Conservation (phyloP, 169 alveolate genomes). For the Cystoisospora suis region DNA sequence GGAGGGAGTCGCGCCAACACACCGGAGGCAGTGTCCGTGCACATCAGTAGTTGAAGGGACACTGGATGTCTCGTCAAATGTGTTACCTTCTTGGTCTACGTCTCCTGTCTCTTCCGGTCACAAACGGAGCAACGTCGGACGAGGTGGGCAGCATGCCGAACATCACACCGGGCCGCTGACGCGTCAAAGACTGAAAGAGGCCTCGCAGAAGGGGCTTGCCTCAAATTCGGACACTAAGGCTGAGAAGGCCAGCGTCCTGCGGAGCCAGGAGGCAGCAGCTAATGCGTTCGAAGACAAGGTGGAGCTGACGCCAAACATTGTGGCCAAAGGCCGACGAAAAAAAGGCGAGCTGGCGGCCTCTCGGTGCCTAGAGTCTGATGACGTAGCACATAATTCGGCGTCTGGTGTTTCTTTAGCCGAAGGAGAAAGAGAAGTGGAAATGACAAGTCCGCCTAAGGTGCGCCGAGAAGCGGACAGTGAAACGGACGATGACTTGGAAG, state of each 20-base stretch:
- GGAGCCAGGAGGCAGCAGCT: not conserved
- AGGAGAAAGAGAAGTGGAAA: slow-evolving; percentile 22
- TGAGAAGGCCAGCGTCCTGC: not conserved
- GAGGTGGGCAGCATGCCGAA: no score
- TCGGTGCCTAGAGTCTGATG: no score
- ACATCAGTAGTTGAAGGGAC: not conserved
- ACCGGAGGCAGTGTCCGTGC: not conserved
- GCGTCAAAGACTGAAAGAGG: no score
- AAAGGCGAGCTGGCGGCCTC: not conserved
- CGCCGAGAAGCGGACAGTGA: not conserved
- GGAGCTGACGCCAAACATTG: not conserved
- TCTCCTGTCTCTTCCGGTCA: no score
- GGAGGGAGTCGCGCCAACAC: not conserved
- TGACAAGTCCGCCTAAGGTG: not conserved
- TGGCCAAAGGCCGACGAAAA: not conserved
- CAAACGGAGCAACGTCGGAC: no score
- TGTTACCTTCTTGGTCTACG: no score
- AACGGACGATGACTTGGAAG: slow-evolving; percentile 5
- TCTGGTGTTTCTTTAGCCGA: no score
- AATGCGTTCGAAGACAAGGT: not conserved
- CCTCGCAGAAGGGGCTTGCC: no score
- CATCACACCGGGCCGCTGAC: no score
- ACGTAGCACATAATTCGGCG: no score
- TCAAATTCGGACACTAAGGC: no score
- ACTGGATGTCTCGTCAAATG: no score